These are phyloP conservation scores for Papiliotrema flavescens DNA, from an alignment of 1,284 basidiomycete species.

Conservation along the genomic window DNA sequence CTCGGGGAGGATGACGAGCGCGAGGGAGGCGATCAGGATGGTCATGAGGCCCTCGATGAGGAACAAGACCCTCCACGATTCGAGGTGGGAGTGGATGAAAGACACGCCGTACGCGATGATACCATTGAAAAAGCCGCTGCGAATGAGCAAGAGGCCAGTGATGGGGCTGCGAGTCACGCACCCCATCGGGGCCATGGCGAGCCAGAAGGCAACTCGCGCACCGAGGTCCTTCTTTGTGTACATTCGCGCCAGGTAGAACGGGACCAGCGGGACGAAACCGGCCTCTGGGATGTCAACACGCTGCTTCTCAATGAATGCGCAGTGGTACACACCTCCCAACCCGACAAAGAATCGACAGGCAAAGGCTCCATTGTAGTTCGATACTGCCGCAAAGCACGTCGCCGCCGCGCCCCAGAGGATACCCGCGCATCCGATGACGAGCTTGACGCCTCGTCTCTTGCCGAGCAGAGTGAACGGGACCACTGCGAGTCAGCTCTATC, in stretches of 20 bases:
- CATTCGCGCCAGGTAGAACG: slow-evolving; percentile 4
- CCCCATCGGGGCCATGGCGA: background rate
- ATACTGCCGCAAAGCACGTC: background rate
- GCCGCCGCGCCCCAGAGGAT: background rate
- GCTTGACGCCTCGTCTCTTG: background rate
- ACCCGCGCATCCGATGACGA: background rate
- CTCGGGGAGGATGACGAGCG: slow-evolving; percentile 62
- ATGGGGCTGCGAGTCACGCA: background rate
- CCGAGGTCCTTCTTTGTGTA: slow-evolving; percentile 13
- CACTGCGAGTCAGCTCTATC: background rate
- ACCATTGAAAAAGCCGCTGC: slow-evolving; percentile 16
- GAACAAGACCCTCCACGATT: slow-evolving; percentile 9
- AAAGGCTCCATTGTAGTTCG: slow-evolving; percentile 16
- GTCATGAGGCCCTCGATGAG: slow-evolving; percentile 19
- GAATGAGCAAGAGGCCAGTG: background rate
- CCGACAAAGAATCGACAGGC: slow-evolving; percentile 41
- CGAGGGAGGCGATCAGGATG: slow-evolving; percentile 62
- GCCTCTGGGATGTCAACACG: slow-evolving; percentile 5
- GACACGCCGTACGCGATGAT: slow-evolving; percentile 18
- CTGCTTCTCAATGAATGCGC: background rate
- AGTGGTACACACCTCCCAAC: slow-evolving; percentile 23
- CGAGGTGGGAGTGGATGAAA: slow-evolving; percentile 18
- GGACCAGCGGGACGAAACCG: slow-evolving; percentile 5
- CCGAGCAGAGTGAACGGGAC: background rate
- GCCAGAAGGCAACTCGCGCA: slow-evolving; percentile 11